Conservation (phyloP, 129 eudicot species). For the Scalesia atractyloides region DNA sequence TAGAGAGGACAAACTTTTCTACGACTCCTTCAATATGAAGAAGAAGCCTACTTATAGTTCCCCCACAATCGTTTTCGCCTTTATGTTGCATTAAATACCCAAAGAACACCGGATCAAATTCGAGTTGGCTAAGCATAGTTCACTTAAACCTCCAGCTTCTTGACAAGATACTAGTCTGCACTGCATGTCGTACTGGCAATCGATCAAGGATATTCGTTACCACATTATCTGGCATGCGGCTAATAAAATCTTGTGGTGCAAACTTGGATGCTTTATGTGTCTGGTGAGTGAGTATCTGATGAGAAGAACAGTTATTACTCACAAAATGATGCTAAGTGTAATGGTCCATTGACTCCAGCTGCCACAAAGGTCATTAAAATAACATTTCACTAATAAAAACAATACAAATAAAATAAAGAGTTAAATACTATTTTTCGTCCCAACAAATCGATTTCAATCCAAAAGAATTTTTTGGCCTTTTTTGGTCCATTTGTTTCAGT, state of each 20-base stretch:
- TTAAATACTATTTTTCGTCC: no score
- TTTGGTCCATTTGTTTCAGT: no score
- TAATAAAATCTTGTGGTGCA: conserved; percentile 3
- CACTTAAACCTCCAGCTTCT: conserved; percentile 24
- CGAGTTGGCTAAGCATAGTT: conserved; percentile 9
- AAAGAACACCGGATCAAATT: neutral
- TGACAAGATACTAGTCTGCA: conserved; percentile 9
- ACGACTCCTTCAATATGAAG: conserved; percentile 3
- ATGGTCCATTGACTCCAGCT: no score
- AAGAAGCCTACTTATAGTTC: neutral
- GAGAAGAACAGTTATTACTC: no score
- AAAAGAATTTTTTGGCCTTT: no score
- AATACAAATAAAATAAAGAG: no score
- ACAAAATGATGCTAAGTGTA: no score
- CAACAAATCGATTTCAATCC: no score
- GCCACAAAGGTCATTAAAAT: no score
- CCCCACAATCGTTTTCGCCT: no score
- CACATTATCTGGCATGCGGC: conserved; percentile 22
- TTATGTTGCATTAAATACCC: neutral
- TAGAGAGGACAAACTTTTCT: conserved; percentile 12
- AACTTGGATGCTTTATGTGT: neutral
- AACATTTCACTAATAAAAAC: no score
- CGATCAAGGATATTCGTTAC: conserved; percentile 1
- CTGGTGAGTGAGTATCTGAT: neutral
- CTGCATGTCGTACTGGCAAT: conserved; percentile 18